Percentiles rank a stretch among this genome's conserved stretches.
Conservation (phyloP, 345 rosid species). For the Barbarea vulgaris region DNA sequence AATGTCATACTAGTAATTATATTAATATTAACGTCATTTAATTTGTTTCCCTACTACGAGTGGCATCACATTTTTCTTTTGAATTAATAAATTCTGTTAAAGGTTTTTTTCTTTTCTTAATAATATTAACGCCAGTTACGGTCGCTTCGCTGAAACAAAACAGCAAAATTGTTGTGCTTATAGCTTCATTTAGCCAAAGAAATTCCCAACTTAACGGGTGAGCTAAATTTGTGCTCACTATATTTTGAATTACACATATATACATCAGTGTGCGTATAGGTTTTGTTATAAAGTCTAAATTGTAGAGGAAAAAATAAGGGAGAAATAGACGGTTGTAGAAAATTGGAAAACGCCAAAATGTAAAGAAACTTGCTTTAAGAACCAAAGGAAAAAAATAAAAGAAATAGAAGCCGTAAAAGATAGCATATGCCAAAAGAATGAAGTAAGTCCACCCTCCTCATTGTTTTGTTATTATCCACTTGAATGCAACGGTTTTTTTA, state of each 20-base stretch:
- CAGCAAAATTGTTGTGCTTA: neutral
- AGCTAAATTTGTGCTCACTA: neutral
- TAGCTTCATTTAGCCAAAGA: neutral
- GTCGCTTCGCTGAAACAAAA: neutral
- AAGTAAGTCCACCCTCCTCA: constrained; percentile 34
- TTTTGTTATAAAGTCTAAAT: constrained; percentile 6
- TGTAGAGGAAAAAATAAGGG: neutral
- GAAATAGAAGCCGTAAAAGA: constrained; percentile 15
- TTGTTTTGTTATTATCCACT: constrained; percentile 50
- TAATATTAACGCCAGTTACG: neutral
- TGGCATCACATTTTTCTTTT: neutral
- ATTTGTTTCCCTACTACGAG: too few relatives aligned
- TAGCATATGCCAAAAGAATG: constrained; percentile 40
- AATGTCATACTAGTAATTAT: neutral
- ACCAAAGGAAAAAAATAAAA: neutral
- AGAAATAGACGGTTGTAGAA: constrained; percentile 15
- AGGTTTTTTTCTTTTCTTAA: neutral
- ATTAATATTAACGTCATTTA: neutral
- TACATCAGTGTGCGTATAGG: neutral
- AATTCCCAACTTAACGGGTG: neutral
- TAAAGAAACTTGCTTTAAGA: constrained; percentile 13
- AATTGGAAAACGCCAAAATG: constrained; percentile 31
- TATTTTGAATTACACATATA: neutral
- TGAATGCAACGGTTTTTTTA: neutral
- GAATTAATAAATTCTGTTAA: neutral